Evolutionary conservation across 257 asterid species (phyloP), one percentile per base, ranked within the genome.

Genomic region (Jacaranda copaia): DNA sequence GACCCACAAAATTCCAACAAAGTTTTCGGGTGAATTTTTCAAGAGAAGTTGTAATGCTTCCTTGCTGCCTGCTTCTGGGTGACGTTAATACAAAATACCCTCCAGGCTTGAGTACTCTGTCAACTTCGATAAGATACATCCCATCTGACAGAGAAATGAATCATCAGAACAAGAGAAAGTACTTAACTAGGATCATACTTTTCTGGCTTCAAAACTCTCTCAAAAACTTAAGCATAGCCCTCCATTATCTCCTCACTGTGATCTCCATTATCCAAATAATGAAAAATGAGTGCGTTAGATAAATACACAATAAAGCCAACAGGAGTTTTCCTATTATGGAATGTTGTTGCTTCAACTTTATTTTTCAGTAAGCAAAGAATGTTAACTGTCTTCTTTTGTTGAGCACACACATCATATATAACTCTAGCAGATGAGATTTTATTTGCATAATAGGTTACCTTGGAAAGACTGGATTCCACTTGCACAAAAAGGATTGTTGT

Each of bases 71-170:
- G 82, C 89, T 88, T 79, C 80, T 77, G 63, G 96, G 94, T 61
- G 97, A 89, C 81, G 98, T 93, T 82, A 95, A 82, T 67, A 93
- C 97, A 80, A 95, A 80, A 89, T 93, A 95, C 78, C 98, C 97
- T 78, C 99, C 99, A 3, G 99, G 99, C 88, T 85, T 95, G 84
- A 93, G 96, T 72, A 95, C 75, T 83, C 99, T 94, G 75, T 95
- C 99, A 75, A 89, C 90, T 89, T 95, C 99, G 70, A 93, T 86
- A 75, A 95, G 97, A 71, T 87, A 85, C 79, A 87, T 73, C 53
- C 99, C 96, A 85, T 86, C 98, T 95, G 98, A 80, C 59, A 79
- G 45, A 89, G 69, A 83, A 79, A 77, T 38, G 18, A 55, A 84
- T 53, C 48, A 77, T 83, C 51, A 84, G 84, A 71, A 53, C 48